Percentiles rank a stretch among this genome's conserved stretches.
phyloP scores from a whole-genome alignment of 1,284 basidiomycete genomes.

The Kalmanozyma brasiliensis region DNA sequence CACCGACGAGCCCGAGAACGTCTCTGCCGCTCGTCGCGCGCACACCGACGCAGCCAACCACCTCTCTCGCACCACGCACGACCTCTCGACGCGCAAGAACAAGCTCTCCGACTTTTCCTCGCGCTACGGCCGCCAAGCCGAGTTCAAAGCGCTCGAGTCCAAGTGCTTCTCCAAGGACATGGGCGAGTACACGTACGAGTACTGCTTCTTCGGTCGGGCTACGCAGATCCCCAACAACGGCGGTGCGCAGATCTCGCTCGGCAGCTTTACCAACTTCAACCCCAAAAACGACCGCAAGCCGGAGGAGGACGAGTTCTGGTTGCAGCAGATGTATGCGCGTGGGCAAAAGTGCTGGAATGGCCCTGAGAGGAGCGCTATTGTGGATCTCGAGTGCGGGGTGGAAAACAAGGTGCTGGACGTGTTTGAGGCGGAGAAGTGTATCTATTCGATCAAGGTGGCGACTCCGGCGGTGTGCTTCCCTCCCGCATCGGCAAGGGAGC shows the following conservation, averaged over 20 bases:
- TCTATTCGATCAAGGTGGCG: constrained; percentile 88
- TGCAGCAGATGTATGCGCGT: constrained; percentile 81
- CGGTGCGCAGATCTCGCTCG: constrained; percentile 81
- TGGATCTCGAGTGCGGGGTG: constrained; percentile 84
- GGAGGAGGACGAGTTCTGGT: constrained; percentile 78
- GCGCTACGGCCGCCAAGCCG: constrained; percentile 82
- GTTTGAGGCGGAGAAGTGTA: constrained; percentile 91
- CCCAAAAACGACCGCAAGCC: constrained; percentile 77
- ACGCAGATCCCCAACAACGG: constrained; percentile 89
- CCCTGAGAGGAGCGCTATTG: constrained; percentile 82
- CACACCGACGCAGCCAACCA: constrained; percentile 66
- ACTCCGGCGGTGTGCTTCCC: constrained; percentile 84
- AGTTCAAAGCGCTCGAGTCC: constrained; percentile 94
- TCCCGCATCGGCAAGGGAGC: not conserved
- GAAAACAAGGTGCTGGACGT: constrained; percentile 86
- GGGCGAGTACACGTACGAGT: constrained; percentile 96
- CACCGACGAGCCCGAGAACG: constrained; percentile 51
- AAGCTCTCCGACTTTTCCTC: constrained; percentile 73
- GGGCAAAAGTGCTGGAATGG: constrained; percentile 95
- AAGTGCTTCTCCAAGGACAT: constrained; percentile 81
- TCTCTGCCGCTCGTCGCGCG: constrained; percentile 72
- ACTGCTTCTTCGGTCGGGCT: constrained; percentile 91
- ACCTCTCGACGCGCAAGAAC: constrained; percentile 70
- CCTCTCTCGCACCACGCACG: constrained; percentile 71
- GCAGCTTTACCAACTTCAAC: constrained; percentile 72